Conservation (phyloP, 495 filamentous ascomycete species). For the Talaromyces liani region DNA sequence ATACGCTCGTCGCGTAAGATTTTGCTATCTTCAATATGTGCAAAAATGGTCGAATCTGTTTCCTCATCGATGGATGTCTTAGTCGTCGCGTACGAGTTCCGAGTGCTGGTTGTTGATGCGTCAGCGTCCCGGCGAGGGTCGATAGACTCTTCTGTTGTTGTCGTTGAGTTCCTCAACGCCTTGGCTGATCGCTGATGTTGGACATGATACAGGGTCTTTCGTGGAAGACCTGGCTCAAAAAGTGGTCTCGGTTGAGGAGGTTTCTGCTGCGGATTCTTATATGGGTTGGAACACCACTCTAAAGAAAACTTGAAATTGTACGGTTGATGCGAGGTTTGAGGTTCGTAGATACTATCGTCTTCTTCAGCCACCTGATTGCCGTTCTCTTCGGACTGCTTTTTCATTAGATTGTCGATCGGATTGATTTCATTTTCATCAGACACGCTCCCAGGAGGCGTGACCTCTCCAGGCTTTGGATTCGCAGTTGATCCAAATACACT, state of each 20-base stretch:
- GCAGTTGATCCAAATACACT: slow-evolving; percentile 49
- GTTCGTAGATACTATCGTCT: slow-evolving; percentile 12
- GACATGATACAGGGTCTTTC: slow-evolving; percentile 48
- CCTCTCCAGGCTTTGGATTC: slow-evolving; percentile 20
- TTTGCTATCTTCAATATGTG: neutral
- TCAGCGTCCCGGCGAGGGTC: slow-evolving; percentile 8
- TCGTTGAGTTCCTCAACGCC: slow-evolving; percentile 20
- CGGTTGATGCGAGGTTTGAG: slow-evolving; percentile 45
- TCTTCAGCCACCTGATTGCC: slow-evolving; percentile 5
- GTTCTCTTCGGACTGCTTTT: neutral
- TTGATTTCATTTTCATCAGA: slow-evolving; percentile 33
- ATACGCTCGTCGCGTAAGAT: slow-evolving; percentile 16
- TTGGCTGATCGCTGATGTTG: slow-evolving; percentile 25
- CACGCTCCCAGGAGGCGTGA: slow-evolving; percentile 23
- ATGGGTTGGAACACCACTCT: slow-evolving; percentile 60
- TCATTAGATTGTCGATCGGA: slow-evolving; percentile 16
- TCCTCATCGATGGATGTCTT: slow-evolving; percentile 11
- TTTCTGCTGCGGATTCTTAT: slow-evolving; percentile 15
- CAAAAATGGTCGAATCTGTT: slow-evolving; percentile 1
- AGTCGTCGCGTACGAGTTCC: slow-evolving; percentile 2
- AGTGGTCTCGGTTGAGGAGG: slow-evolving; percentile 53
- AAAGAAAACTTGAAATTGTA: slow-evolving; percentile 74
- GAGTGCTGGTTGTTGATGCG: slow-evolving; percentile 3
- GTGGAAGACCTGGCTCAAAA: slow-evolving; percentile 67
- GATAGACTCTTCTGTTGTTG: slow-evolving; percentile 14